Conservation (phyloP, 2,329 filamentous ascomycete genomes). For the Macrophomina tecta region DNA sequence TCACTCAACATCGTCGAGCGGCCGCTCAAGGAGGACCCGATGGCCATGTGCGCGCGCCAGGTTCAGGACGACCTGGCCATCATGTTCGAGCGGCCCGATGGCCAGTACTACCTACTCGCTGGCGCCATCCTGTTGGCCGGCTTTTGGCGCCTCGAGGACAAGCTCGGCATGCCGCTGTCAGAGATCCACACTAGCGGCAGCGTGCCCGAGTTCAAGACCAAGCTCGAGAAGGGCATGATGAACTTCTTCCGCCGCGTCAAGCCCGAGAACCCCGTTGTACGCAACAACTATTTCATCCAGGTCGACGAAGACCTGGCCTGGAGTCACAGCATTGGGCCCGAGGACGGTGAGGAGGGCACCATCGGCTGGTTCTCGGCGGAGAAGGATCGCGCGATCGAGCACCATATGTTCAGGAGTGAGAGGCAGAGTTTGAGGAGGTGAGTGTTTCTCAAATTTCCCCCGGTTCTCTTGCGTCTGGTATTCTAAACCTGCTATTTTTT, state of each 20-base stretch:
- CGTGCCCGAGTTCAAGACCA: constrained; percentile 74
- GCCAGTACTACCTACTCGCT: constrained; percentile 80
- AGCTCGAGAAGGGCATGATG: constrained; percentile 78
- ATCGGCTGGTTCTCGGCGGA: constrained; percentile 75
- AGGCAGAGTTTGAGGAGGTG: constrained; percentile 70
- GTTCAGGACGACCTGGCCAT: constrained; percentile 83
- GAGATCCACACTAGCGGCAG: constrained; percentile 81
- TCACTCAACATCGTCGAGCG: constrained; percentile 69
- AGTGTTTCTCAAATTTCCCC: neutral
- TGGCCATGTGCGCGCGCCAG: constrained; percentile 74
- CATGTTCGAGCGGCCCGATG: constrained; percentile 78
- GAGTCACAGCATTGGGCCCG: constrained; percentile 76
- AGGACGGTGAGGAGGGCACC: constrained; percentile 65
- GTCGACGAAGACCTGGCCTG: constrained; percentile 79
- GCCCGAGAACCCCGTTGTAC: constrained; percentile 68
- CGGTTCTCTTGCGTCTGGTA: too few species aligned
- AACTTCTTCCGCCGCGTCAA: constrained; percentile 78
- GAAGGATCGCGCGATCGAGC: constrained; percentile 72
- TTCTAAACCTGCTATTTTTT: too few species aligned
- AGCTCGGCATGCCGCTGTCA: constrained; percentile 77
- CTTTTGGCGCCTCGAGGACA: constrained; percentile 84
- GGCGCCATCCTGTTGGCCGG: constrained; percentile 78
- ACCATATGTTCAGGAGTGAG: constrained; percentile 80
- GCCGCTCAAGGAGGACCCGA: constrained; percentile 76
- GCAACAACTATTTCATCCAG: constrained; percentile 89